Base-by-base conservation (phyloP, 495 filamentous ascomycete genomes). In the Xylaria bambusicola region DNA sequence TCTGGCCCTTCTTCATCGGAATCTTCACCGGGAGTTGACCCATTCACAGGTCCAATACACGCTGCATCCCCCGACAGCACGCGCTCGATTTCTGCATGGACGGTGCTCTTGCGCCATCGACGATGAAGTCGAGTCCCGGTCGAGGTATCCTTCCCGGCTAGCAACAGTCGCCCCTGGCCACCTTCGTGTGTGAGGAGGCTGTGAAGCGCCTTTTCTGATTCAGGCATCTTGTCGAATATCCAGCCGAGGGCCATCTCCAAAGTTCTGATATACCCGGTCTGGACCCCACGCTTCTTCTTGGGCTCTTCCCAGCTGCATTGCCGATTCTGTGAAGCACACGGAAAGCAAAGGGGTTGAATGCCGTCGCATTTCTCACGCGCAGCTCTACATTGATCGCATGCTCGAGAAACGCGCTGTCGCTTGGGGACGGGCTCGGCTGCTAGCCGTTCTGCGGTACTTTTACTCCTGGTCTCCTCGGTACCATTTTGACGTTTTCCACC, bases 281-380 rank as follows among this genome's bases (percentile, higher is more conserved):
- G 83, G 21, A 88, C 75, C 0, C 86, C 88, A 45, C 88, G 81
- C 68, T 91, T 92, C 71, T 88, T 90, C 24, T 88, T 83, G 60
- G 82, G 83, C 21, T 84, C 79, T 53, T 86, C 80, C 71, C 90
- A 92, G 4, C 86, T 84, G 66, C 88, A 92, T 51, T 75, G 61
- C 12, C 86, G 75, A 15, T 75, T 80, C 46, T 86, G 79, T 6
- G 82, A 78, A 20, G 77, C 75, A 71, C 87, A 91, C 3, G 85
- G 86, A 24, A 78, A 82, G 63, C 87, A 89, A 7, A 77, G 66
- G 8, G 87, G 86, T 52, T 84, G 84, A 12, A 72, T 71, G 0
- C 86, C 86, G 58, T 89, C 86, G 63, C 86, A 89, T 62, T 85
- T 87, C 68, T 87, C 85, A 44, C 86, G 82, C 46, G 81, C 82